A percentile compares a stretch with the other conserved stretches of the same genome.
phyloP scores from a whole-genome alignment of 192 early-diverging fungal species.

The Spinellus fusiger region DNA sequence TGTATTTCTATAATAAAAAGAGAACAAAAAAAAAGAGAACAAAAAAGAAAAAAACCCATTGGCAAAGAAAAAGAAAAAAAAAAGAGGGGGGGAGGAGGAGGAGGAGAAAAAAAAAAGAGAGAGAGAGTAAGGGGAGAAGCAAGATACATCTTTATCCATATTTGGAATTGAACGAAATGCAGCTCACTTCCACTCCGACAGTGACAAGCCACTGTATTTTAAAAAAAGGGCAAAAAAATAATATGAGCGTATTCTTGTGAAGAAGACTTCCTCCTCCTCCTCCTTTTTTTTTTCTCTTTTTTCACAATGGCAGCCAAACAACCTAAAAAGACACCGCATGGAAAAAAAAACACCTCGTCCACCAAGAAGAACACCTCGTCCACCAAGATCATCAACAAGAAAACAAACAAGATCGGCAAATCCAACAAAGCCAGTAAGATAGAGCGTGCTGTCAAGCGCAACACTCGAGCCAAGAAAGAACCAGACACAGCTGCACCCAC shows the following conservation, averaged over 20 bases:
- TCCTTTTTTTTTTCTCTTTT: too few species aligned
- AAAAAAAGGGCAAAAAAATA: not conserved
- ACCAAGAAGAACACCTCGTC: not conserved
- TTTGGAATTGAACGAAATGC: not conserved
- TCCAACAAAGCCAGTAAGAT: not conserved
- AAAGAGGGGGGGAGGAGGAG: not conserved
- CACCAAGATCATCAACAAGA: not conserved
- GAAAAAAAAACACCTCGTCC: too few species aligned
- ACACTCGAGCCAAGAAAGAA: not conserved
- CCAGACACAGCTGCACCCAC: not conserved
- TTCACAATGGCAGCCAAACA: not conserved
- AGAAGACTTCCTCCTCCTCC: too few species aligned
- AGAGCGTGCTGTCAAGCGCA: not conserved
- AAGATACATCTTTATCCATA: not conserved
- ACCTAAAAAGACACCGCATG: not conserved
- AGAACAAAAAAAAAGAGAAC: not conserved
- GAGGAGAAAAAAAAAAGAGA: not conserved
- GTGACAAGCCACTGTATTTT: not conserved
- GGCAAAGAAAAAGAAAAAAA: not conserved
- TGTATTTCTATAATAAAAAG: not conserved
- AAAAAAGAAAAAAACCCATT: not conserved
- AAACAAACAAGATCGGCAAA: not conserved
- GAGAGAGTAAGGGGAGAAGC: not conserved
- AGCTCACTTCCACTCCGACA: not conserved
- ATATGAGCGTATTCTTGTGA: too few species aligned